A percentile compares a stretch with the other conserved stretches of the same genome.
Evolutionary conservation across 495 filamentous ascomycete species (phyloP).

Genomic region (Articulospora tetracladia): DNA sequence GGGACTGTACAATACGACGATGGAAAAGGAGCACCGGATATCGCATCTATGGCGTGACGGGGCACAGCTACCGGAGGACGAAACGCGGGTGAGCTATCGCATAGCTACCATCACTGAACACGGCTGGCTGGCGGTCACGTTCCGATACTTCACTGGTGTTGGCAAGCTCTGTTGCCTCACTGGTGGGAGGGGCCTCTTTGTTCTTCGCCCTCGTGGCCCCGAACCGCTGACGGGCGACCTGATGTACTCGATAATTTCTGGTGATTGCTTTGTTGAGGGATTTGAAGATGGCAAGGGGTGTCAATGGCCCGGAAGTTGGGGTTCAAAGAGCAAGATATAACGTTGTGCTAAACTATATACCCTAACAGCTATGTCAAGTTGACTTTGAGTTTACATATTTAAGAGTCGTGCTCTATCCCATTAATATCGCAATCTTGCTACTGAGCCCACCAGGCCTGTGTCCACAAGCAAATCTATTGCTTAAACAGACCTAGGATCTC

Average conservation of each 20-base stretch:
- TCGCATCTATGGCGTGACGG: constrained; percentile 6
- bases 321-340: constrained; percentile 2
- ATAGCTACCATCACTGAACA: background rate
- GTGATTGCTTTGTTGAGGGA: constrained; percentile 5
- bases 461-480: too few relatives aligned
- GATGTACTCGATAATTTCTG: background rate
- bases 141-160: background rate
- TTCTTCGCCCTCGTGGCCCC: background rate
- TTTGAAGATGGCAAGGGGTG: constrained; percentile 7
- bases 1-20: background rate
- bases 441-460: too few relatives aligned
- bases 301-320: background rate
- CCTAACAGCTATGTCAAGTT: too few relatives aligned
- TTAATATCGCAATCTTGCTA: too few relatives aligned
- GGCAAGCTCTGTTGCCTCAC: background rate
- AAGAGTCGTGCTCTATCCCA: too few relatives aligned
- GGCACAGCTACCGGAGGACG: too few relatives aligned
- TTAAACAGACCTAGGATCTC: too few relatives aligned
- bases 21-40: background rate
- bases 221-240: background rate
- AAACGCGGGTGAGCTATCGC: too few relatives aligned
- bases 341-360: too few relatives aligned
- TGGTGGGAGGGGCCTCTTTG: background rate
- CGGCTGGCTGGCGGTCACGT: background rate
- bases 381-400: too few relatives aligned